Evolutionary conservation across 768 basidiomycete species (phyloP), one percentile per base, ranked within the genome.

Genomic region (Russula dissimulans): DNA sequence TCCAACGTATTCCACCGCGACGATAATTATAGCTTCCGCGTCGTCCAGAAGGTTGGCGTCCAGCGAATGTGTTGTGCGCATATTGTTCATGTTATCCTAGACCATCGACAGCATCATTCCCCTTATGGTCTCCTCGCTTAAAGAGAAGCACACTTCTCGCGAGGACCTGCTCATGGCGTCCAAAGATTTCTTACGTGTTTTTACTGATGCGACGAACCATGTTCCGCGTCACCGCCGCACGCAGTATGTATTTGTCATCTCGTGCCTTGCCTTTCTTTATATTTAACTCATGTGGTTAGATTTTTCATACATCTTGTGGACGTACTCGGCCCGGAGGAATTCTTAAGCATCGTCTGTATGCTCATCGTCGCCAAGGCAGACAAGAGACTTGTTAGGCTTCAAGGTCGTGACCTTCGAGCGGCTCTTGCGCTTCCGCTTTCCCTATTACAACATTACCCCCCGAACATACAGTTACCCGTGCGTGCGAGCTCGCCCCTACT

Each of bases 1-100:
- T 91, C 95, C n/a, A 95, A 92, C 63, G 86, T 97, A 17, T 91
- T 97, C 76, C 95, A 97, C 69, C 82, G 94, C 49, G 97, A 99
- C 65, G 97, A 99, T 69, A 83, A 88, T 0, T 95, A 95, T 73
- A 95, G 90, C 69, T 95, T 97, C 77, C 84, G 85, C 41, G 94
- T 98, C 9, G 91, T 98, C 2, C 94, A 97, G 70, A 89, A 89
- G 79, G 93, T 91, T 56, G 46, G 74, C 51, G 3, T 22, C 5
- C 12, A 22, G 22, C 29, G 26, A 12, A 53, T 14, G 7, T 46
- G 15, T 22, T 31, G 17, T 10, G 39, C 41, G 39, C 18, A 9
- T 15, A 22, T 32, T 36, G 18, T 56, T 61, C 53, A 34, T 18
- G 4, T 54, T 12, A 18, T 31, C 22, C 7, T 56, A 95, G 92